Percentiles rank a stretch among this genome's conserved stretches.
phyloP scores from a whole-genome alignment of 768 basidiomycete genomes.

The Auricularia sp. region DNA sequence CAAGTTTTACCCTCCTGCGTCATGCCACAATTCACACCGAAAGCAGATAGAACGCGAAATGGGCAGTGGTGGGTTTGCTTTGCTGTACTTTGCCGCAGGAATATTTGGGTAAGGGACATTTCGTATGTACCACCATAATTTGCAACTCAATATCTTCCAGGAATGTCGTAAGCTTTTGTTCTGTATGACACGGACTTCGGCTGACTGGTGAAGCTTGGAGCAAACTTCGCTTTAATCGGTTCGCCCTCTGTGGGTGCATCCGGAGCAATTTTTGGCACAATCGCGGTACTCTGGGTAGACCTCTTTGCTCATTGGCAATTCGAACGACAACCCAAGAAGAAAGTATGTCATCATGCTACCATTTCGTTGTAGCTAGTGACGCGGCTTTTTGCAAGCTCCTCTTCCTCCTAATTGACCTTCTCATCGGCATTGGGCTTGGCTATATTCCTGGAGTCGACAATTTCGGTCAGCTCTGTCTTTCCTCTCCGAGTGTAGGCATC shows the following conservation, averaged over 20 bases:
- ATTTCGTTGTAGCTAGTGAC: conserved; percentile 1
- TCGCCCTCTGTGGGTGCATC: conserved; percentile 85
- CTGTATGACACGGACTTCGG: background rate
- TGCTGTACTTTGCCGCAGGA: conserved; percentile 83
- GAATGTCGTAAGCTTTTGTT: background rate
- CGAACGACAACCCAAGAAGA: conserved; percentile 69
- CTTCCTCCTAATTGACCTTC: conserved; percentile 77
- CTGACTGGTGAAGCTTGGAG: background rate
- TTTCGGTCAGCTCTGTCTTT: conserved; percentile 44
- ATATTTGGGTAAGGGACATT: conserved; percentile 67
- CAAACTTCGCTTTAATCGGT: conserved; percentile 45
- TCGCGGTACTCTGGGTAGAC: conserved; percentile 83
- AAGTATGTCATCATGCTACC: conserved; percentile 32
- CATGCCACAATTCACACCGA: too few species aligned
- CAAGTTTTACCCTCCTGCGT: conserved; percentile 15
- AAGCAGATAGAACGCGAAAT: conserved; percentile 78
- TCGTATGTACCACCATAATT: too few species aligned
- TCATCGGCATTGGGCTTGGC: conserved; percentile 76
- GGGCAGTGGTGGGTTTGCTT: conserved; percentile 75
- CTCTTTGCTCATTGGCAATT: conserved; percentile 88
- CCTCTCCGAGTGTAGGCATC: background rate
- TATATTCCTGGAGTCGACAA: conserved; percentile 75
- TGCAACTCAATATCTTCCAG: background rate
- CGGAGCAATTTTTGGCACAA: conserved; percentile 84
- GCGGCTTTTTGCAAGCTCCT: conserved; percentile 41